A percentile compares a stretch with the other conserved stretches of the same genome.
phyloP scores from a whole-genome alignment of 2,329 filamentous ascomycete species.

The Fusarium irregulare region DNA sequence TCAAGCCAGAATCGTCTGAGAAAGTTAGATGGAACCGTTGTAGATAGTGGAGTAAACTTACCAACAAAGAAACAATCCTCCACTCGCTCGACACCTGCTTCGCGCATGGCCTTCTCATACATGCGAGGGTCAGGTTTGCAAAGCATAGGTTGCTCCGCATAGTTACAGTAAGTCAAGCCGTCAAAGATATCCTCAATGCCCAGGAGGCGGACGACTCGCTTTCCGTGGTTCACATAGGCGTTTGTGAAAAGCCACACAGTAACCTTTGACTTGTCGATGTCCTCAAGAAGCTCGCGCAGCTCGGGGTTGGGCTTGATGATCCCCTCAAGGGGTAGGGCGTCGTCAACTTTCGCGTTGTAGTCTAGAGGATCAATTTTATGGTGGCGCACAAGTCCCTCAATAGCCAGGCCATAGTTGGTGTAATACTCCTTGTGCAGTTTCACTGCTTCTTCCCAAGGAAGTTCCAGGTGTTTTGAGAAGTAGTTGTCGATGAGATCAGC shows the following conservation, averaged over 20 bases:
- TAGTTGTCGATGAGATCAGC: constrained; percentile 78
- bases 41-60: constrained; percentile 57
- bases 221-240: constrained; percentile 89
- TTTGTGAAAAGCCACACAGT: constrained; percentile 96
- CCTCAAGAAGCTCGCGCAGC: constrained; percentile 79
- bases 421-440: constrained; percentile 93
- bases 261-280: constrained; percentile 86
- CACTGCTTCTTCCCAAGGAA: constrained; percentile 82
- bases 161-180: constrained; percentile 95
- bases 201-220: constrained; percentile 82
- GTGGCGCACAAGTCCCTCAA: constrained; percentile 92
- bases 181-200: constrained; percentile 91
- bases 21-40: background rate
- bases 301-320: constrained; percentile 83
- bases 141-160: constrained; percentile 75
- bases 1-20: constrained; percentile 85
- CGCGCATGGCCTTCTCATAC: constrained; percentile 88
- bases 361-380: constrained; percentile 95
- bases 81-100: constrained; percentile 76
- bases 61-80: constrained; percentile 93
- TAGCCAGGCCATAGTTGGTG: constrained; percentile 94
- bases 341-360: constrained; percentile 94
- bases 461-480: constrained; percentile 75
- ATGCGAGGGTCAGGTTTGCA: constrained; percentile 89
- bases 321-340: constrained; percentile 87